Base-by-base conservation (phyloP, 805 yeast species). In the Naumovozyma dairenensis region DNA sequence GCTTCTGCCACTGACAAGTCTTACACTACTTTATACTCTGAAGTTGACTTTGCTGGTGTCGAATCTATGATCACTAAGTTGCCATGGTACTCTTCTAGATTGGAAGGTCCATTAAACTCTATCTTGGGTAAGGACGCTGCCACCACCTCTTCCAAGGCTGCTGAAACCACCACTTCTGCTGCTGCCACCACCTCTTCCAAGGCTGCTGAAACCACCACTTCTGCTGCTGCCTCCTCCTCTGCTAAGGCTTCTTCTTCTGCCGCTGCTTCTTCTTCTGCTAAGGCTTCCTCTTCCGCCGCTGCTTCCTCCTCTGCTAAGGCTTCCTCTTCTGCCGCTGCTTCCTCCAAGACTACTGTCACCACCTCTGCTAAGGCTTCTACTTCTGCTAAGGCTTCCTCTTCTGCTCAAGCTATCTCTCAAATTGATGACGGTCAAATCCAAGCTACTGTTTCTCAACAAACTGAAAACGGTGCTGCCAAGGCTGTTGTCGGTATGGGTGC, bases 61-160 rank as follows among this genome's bases (percentile, higher is more conserved):
- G 21, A 25, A 7, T 19, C 51, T 5, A 44, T 54, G 39, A 41
- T 57, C 17, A 50, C 61, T 19, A 56, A 48, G 22, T 42, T 59
- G 29, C 58, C 63, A 43, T 59, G 63, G 63, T 59, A 53, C 43
- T 46, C 55, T 21, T 34, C 46, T 31, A 52, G 57, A 43, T 28
- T 55, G 15, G 44, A 41, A 20, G 42, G 50, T 19, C 39, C 28
- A 18, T 28, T 44, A 16, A 31, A 36, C 16, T 22, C 44, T 29
- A 17, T 26, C 24, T 8, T 26, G 16, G 34, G 24, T 18, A n/a
- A n/a, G n/a, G n/a, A n/a, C n/a, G 39, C 34, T 19, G 12, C 24
- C 4, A 15, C 27, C 26, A 25, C 40, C 21, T n/a, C 32, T 20
- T 21, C 25, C 16, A 24, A 37, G 26, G 24, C 40, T 15, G 5